These are phyloP conservation scores for Solanum virginianum DNA, from an alignment of 257 asterid species.

Conservation along the genomic window DNA sequence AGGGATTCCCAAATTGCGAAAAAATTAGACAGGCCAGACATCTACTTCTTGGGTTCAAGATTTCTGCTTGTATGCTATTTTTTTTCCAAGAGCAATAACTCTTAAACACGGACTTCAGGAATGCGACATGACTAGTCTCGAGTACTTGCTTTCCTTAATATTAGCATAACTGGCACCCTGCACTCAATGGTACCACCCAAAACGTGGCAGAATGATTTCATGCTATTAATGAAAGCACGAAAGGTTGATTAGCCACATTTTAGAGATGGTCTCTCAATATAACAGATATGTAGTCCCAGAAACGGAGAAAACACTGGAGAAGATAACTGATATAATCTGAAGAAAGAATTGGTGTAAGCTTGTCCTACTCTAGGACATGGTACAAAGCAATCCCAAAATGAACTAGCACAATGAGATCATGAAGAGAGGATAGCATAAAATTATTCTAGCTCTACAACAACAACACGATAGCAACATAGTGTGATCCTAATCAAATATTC, in stretches of 20 bases:
- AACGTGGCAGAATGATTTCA: neutral
- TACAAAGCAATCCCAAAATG: neutral
- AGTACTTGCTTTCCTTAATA: neutral
- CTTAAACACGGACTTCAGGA: neutral
- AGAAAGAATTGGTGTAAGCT: neutral
- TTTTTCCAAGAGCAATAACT: neutral
- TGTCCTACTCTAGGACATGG: neutral
- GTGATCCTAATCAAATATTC: neutral
- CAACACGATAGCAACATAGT: neutral
- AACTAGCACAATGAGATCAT: neutral
- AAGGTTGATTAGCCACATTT: neutral
- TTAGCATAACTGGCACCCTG: neutral
- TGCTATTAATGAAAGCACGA: neutral
- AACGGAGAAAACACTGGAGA: neutral
- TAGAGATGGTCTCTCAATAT: neutral
- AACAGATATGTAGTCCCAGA: neutral
- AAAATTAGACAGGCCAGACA: neutral
- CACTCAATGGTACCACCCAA: neutral
- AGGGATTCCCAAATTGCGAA: neutral
- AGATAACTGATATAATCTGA: neutral
- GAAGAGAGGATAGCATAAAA: neutral
- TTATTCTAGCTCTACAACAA: neutral
- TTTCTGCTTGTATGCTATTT: neutral
- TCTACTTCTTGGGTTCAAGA: neutral
- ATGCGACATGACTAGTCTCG: neutral